Evolutionary conservation across 768 basidiomycete genomes (phyloP).

Genomic region (Clitopilus hobsonii): DNA sequence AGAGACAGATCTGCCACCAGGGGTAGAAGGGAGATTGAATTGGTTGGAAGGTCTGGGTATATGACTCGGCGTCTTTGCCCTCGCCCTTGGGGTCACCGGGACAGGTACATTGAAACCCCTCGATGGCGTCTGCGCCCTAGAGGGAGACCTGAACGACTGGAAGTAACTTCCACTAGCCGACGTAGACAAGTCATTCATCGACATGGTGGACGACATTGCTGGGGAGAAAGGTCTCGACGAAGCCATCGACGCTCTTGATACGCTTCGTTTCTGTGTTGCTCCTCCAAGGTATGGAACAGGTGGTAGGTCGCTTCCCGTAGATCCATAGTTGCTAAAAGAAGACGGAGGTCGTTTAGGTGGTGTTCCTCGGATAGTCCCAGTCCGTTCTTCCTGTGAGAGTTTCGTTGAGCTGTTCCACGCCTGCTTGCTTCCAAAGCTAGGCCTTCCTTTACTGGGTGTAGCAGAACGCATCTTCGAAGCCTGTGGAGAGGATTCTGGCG

Average conservation of each 20-base stretch:
- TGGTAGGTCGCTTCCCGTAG: conserved; percentile 27
- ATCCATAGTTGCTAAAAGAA: conserved; percentile 33
- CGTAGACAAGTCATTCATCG: conserved; percentile 56
- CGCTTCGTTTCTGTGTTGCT: conserved; percentile 55
- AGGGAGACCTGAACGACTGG: conserved; percentile 40
- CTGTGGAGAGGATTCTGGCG: conserved; percentile 63
- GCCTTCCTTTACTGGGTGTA: conserved; percentile 32
- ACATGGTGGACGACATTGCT: conserved; percentile 56
- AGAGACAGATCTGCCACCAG: conserved; percentile 17
- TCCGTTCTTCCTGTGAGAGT: conserved; percentile 51
- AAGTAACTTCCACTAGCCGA: conserved; percentile 27
- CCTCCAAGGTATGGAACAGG: conserved; percentile 44
- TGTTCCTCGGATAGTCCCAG: conserved; percentile 40
- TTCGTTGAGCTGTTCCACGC: conserved; percentile 82
- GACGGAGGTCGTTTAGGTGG: conserved; percentile 51
- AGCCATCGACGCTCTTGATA: conserved; percentile 70
- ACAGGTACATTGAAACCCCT: conserved; percentile 30
- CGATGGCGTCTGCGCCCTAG: conserved; percentile 60
- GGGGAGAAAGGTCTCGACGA: conserved; percentile 83
- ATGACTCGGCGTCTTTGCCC: conserved; percentile 75
- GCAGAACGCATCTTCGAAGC: conserved; percentile 28
- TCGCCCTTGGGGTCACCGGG: conserved; percentile 52
- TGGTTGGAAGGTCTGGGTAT: conserved; percentile 64
- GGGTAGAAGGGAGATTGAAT: conserved; percentile 11
- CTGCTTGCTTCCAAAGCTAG: conserved; percentile 33